phyloP scores from a whole-genome alignment of 352 stramenopile species.

The Globisporangium rhizosaccharum region DNA sequence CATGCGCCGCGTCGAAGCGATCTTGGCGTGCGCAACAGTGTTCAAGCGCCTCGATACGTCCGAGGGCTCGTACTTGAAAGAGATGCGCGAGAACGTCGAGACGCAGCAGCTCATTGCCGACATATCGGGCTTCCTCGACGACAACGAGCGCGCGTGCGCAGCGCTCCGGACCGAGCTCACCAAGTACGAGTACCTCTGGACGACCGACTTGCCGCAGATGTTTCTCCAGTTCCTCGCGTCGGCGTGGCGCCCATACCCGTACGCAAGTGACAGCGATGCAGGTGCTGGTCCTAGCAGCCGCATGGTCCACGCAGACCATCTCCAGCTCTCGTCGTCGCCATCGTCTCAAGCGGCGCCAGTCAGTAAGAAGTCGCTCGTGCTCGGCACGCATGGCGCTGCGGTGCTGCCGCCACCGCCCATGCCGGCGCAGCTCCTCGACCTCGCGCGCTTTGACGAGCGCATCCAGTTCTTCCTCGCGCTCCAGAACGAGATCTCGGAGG shows the following conservation, averaged over 20 bases:
- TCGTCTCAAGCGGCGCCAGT: not conserved
- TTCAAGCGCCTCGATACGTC: conserved; percentile 85
- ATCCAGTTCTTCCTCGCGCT: conserved; percentile 86
- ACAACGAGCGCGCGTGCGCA: conserved; percentile 62
- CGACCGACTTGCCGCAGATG: conserved; percentile 85
- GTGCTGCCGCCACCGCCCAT: conserved; percentile 39
- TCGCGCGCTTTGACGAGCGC: conserved; percentile 87
- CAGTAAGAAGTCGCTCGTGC: conserved; percentile 4
- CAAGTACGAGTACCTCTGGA: conserved; percentile 92
- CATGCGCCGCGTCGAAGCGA: conserved; percentile 61
- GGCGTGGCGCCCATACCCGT: conserved; percentile 49
- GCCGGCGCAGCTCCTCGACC: conserved; percentile 66
- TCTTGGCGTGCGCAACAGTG: conserved; percentile 54
- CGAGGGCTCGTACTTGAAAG: conserved; percentile 86
- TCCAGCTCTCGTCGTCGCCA: conserved; percentile 13
- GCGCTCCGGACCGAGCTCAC: conserved; percentile 65
- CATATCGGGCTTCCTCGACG: conserved; percentile 77
- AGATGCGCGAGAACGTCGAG: conserved; percentile 82
- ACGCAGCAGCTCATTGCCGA: conserved; percentile 72
- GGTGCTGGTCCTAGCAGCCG: not conserved
- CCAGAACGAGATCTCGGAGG: conserved; percentile 87
- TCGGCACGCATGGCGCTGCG: not conserved
- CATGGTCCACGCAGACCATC: conserved; percentile 25
- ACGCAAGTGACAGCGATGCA: conserved; percentile 1
- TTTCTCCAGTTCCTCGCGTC: conserved; percentile 79